A percentile compares a stretch with the other conserved stretches of the same genome.
These are phyloP conservation scores for Nelumbo lutea DNA, from an alignment of 164 flowering plant species.

Conservation along the genomic window DNA sequence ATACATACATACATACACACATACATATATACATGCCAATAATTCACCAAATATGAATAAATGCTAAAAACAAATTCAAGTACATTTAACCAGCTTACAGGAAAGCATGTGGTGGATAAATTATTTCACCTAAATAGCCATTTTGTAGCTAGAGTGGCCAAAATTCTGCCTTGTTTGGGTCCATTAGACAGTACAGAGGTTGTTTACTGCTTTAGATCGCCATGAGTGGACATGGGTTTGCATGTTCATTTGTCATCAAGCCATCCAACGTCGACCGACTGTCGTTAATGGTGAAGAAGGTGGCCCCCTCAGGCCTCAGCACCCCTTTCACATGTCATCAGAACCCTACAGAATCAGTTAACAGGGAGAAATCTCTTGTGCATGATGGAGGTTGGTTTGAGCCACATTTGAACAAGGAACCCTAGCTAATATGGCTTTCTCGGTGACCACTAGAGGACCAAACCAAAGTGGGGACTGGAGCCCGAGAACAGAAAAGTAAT, in stretches of 20 bases:
- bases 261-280: background rate
- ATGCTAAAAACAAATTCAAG: too few species aligned
- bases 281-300: background rate
- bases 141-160: too few species aligned
- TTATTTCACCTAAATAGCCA: background rate
- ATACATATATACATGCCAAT: too few species aligned
- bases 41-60: too few species aligned
- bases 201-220: too few species aligned
- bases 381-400: background rate
- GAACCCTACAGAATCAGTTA: conserved; percentile 5
- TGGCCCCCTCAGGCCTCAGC: background rate
- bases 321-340: background rate
- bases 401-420: conserved; percentile 5
- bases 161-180: too few species aligned
- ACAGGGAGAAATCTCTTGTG: background rate
- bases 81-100: background rate
- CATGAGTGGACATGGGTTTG: background rate
- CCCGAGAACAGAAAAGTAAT: background rate
- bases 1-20: too few species aligned
- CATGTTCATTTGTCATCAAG: too few species aligned
- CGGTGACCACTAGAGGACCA: background rate
- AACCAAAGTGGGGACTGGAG: background rate
- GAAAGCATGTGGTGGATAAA: background rate
- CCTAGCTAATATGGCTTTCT: conserved; percentile 1
- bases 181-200: too few species aligned